Evolutionary conservation across 2,329 filamentous ascomycete genomes (phyloP), one percentile per base, ranked within the genome.

Genomic region (Cryphonectria radicalis): DNA sequence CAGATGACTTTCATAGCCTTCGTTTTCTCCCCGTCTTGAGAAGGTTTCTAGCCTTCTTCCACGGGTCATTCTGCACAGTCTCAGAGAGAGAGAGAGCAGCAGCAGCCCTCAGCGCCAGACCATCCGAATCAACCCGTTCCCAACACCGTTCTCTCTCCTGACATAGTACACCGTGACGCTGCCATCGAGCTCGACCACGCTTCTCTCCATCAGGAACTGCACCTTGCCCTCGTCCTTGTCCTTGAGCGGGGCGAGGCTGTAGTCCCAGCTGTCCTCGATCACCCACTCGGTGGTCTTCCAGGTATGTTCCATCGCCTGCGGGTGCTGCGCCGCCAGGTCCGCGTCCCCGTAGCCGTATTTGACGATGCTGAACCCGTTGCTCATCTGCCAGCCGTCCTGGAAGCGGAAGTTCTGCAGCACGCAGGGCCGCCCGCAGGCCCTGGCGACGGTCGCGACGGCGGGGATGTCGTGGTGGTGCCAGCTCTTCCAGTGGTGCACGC

Each of bases 401-500:
- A 74, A 74, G 75, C 80, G 76, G 78, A 79, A 84, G 72, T 81
- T 79, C 43, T 81, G 81, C 66, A 84, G 76, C 25, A 84, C 75
- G 64, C 82, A 84, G 19, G 71, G 57, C 25, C 81, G 78, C 2
- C 82, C 82, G 72, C 82, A 84, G 10, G 82, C 72, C 22, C 80
- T 76, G 50, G 80, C 76, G 17, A 84, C 77, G 4, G 78, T 73
- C 37, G 78, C 77, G 59, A 83, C 76, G 66, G 80, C 80, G 65
- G 80, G 78, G 74, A 84, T 79, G 74, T 74, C 72, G 66, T 69
- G 65, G 37, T 69, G 62, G 63, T 74, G 73, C 74, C 74, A 74
- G 67, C 70, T 74, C 74, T 84, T 84, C 82, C 82, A 84, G 77
- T 84, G 82, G 73, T 84, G 83, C 4, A 84, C 78, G 25, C 81